Conservation (phyloP, 805 yeast genomes). For the Clavispora vitiphila region DNA sequence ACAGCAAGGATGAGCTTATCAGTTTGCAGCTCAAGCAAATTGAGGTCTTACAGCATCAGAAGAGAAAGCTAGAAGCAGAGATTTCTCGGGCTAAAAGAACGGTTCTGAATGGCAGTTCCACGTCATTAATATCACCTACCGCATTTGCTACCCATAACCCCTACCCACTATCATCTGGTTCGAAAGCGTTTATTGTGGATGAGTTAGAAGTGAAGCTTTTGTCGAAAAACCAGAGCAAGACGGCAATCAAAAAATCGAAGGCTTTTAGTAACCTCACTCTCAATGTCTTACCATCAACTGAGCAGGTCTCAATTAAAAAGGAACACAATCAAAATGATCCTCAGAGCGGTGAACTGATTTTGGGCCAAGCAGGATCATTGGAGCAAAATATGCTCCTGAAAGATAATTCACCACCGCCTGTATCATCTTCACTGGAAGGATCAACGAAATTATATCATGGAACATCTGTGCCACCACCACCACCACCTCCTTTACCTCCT, state of each 20-base stretch:
- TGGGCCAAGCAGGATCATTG: neutral
- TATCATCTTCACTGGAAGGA: neutral
- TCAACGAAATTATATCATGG: too few relatives aligned
- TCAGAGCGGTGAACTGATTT: neutral
- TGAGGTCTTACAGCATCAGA: slow-evolving; percentile 19
- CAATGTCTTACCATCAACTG: neutral
- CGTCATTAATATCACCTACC: neutral
- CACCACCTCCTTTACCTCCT: slow-evolving; percentile 5
- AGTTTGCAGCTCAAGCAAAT: slow-evolving; percentile 22
- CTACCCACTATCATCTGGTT: neutral
- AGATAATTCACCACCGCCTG: neutral
- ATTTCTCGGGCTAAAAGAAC: slow-evolving; percentile 3
- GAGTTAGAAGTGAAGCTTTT: slow-evolving; percentile 1
- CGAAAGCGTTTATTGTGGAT: neutral
- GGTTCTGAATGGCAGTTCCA: neutral
- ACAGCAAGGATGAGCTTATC: slow-evolving; percentile 15
- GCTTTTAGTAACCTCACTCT: neutral
- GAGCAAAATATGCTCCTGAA: neutral
- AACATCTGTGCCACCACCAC: neutral
- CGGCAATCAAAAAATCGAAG: neutral
- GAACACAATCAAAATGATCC: neutral
- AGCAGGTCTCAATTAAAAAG: neutral
- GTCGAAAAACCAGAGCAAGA: neutral
- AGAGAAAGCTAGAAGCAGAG: slow-evolving; percentile 18
- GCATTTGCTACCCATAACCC: neutral